A percentile compares a stretch with the other conserved stretches of the same genome.
Evolutionary conservation across 768 basidiomycete species (phyloP).

Genomic region (Leccinum arenicola): DNA sequence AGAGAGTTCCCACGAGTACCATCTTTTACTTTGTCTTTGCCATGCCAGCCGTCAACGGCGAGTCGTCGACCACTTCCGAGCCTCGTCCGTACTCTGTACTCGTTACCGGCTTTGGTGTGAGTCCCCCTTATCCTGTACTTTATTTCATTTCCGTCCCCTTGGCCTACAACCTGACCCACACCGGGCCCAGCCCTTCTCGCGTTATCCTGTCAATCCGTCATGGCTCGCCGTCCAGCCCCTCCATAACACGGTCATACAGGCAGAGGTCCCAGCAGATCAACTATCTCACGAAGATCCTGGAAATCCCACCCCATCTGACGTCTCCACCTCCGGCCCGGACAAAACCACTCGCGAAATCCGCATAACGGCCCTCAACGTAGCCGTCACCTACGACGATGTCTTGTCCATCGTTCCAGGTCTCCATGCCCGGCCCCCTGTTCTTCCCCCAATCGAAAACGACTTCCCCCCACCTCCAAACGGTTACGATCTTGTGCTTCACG

Average conservation of each 20-base stretch:
- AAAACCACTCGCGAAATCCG: slow-evolving; percentile 44
- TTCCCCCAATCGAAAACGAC: slow-evolving; percentile 39
- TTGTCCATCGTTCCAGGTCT: slow-evolving; percentile 53
- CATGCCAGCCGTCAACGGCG: slow-evolving; percentile 33
- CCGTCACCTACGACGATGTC: slow-evolving; percentile 58
- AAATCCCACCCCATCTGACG: not conserved
- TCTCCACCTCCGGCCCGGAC: slow-evolving; percentile 6
- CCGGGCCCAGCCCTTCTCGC: slow-evolving; percentile 49
- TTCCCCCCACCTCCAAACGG: slow-evolving; percentile 43
- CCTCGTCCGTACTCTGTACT: slow-evolving; percentile 43
- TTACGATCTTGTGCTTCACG: slow-evolving; percentile 70
- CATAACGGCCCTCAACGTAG: slow-evolving; percentile 57
- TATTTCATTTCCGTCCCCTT: slow-evolving; percentile 20
- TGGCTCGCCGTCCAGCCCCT: slow-evolving; percentile 68
- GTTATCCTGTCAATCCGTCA: slow-evolving; percentile 61
- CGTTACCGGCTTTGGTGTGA: slow-evolving; percentile 54
- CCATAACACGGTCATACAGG: slow-evolving; percentile 50
- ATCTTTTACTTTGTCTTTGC: not conserved
- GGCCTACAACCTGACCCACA: slow-evolving; percentile 16
- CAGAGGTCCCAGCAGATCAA: slow-evolving; percentile 34
- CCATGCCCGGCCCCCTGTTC: slow-evolving; percentile 55
- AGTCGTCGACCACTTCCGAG: slow-evolving; percentile 19
- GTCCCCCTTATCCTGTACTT: slow-evolving; percentile 30
- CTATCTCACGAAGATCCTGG: slow-evolving; percentile 16
- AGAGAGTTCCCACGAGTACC: slow-evolving; percentile 5